Percentiles rank a stretch among this genome's conserved stretches.
These are phyloP conservation scores for Rhodotorula sp. DNA, from an alignment of 1,284 basidiomycete genomes.

Conservation along the genomic window DNA sequence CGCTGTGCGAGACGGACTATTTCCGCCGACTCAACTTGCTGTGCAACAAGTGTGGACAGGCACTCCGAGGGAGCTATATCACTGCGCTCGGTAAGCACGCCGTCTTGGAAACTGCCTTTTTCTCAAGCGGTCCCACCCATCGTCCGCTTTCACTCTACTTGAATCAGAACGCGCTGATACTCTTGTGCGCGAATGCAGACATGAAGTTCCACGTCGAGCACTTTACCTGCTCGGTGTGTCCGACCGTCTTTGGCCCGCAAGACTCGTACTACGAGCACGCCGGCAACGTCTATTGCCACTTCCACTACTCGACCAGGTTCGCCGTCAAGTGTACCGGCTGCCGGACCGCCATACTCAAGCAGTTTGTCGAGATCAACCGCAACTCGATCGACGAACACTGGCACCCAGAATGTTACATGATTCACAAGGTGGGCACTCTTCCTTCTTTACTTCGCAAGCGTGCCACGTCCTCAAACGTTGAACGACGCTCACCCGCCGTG, in stretches of 20 bases:
- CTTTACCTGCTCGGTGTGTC: slow-evolving; percentile 96
- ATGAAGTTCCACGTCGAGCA: slow-evolving; percentile 99
- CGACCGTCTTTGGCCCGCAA: slow-evolving; percentile 92
- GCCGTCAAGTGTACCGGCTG: slow-evolving; percentile 98
- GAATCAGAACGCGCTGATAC: background rate
- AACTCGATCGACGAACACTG: slow-evolving; percentile 98
- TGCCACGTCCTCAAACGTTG: no score
- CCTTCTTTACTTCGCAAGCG: background rate
- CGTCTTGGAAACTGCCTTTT: no score
- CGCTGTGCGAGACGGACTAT: slow-evolving; percentile 97
- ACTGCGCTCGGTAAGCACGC: slow-evolving; percentile 87
- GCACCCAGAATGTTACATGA: slow-evolving; percentile 99
- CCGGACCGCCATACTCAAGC: slow-evolving; percentile 96
- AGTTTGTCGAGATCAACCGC: slow-evolving; percentile 99
- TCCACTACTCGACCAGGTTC: slow-evolving; percentile 97
- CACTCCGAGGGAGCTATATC: slow-evolving; percentile 94
- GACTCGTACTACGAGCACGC: slow-evolving; percentile 99
- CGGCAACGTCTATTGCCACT: slow-evolving; percentile 92
- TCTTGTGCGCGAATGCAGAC: slow-evolving; percentile 56
- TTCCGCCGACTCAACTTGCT: slow-evolving; percentile 94
- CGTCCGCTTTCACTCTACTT: no score
- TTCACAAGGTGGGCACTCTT: slow-evolving; percentile 76
- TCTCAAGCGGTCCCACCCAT: background rate
- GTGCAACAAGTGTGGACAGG: slow-evolving; percentile 91
- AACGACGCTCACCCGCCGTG: no score